Base-by-base conservation (phyloP, 2,329 filamentous ascomycete species). In the Tolypocladium tundrense region DNA sequence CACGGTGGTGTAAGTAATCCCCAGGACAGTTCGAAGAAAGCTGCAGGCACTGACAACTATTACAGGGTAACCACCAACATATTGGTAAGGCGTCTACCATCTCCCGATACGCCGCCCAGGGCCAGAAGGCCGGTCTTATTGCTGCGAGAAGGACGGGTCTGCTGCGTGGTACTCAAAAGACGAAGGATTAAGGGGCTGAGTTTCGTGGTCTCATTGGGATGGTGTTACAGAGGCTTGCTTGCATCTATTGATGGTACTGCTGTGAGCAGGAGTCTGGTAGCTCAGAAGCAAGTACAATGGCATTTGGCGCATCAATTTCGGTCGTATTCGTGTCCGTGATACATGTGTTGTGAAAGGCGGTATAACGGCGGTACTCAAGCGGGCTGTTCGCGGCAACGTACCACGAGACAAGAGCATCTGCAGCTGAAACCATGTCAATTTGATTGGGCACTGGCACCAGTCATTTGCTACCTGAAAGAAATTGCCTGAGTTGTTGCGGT, bases 101-200 rank as follows among this genome's bases (percentile, higher is more conserved):
- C 82, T 96, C 91, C 71, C 88, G 94, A 79, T 96, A 96, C 83
- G 94, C 94, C 73, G 88, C 88, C 78, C 88, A 91, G 81, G 94
- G 94, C 89, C 94, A 99, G 84, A 99, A 99, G 87, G 94, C 94
- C 73, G 94, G 94, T 97, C 93, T 99, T 77, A 99, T 99, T 83
- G 94, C 94, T 80, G 94, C 94, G 80, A 87, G 94, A 81, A 90
- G 95, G 86, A 99, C 94, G 79, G 94, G 94, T 97, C 87, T 99
- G 81, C 87, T 99, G 77, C 93, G 94, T 83, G 94, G 94, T 96
- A 97, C 94, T 77, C 94, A 99, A 85, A 99, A 99, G 90, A 91
- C 86, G 77, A 99, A 99, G 91, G 95, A 99, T 69, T 93, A 91
- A 81, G 71, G 68, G 69, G 68, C 69, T 71, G 66, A 75, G 71